A percentile compares a stretch with the other conserved stretches of the same genome.
phyloP scores from a whole-genome alignment of 257 asterid species.

The Nicotiana noctiflora region DNA sequence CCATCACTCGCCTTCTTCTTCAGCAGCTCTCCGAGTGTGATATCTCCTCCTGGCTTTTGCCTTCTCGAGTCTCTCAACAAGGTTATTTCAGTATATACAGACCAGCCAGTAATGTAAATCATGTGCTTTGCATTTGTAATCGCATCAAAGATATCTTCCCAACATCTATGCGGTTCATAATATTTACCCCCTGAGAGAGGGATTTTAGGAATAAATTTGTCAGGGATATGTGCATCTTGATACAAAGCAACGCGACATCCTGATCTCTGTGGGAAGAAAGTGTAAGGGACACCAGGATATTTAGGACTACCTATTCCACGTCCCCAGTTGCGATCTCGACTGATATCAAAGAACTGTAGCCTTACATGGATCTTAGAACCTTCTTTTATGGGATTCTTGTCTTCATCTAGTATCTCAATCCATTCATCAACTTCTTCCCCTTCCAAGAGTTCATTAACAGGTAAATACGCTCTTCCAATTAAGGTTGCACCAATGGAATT shows the following conservation, averaged over 20 bases:
- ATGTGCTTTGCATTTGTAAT: constrained; percentile 67
- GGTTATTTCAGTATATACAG: constrained; percentile 66
- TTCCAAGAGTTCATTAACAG: constrained; percentile 62
- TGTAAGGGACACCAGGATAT: constrained; percentile 84
- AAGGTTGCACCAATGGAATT: constrained; percentile 91
- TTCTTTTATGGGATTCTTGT: constrained; percentile 52
- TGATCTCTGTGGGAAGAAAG: constrained; percentile 61
- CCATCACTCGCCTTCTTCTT: constrained; percentile 78
- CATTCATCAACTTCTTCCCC: constrained; percentile 80
- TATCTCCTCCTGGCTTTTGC: constrained; percentile 69
- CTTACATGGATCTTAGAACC: constrained; percentile 84
- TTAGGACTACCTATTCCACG: constrained; percentile 51
- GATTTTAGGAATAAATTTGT: constrained; percentile 57
- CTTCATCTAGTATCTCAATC: constrained; percentile 74
- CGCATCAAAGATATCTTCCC: constrained; percentile 83
- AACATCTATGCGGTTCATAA: constrained; percentile 69
- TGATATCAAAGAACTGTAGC: constrained; percentile 58
- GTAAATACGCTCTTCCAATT: constrained; percentile 83
- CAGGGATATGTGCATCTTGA: constrained; percentile 79
- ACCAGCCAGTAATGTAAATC: constrained; percentile 90
- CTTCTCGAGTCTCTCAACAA: constrained; percentile 69
- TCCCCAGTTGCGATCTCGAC: constrained; percentile 63
- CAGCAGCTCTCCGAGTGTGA: constrained; percentile 63
- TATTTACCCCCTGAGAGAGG: constrained; percentile 53
- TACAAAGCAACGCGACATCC: constrained; percentile 70